phyloP scores from a whole-genome alignment of 2,329 filamentous ascomycete species.

The Leptographium flavum region DNA sequence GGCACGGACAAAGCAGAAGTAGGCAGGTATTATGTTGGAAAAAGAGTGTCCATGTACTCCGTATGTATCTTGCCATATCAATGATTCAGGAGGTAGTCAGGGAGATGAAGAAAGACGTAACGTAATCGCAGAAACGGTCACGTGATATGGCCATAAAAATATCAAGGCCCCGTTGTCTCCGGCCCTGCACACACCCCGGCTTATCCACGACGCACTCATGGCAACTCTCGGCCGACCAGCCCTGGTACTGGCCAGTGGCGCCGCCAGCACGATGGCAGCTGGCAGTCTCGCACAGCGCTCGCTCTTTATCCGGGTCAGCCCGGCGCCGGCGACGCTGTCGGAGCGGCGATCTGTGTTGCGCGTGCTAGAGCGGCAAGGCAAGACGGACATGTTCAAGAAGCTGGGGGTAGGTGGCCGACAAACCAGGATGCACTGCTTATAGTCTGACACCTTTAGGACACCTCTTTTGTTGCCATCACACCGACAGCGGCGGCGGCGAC shows the following conservation, averaged over 20 bases:
- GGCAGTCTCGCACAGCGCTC: slow-evolving; percentile 12
- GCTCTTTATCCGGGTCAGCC: slow-evolving; percentile 35
- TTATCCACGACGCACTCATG: not conserved
- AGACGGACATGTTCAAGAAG: slow-evolving; percentile 38
- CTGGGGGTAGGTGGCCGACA: slow-evolving; percentile 19
- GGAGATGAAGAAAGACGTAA: too few species aligned
- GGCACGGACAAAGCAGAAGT: too few species aligned
- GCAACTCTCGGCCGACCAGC: not conserved
- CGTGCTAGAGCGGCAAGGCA: slow-evolving; percentile 32
- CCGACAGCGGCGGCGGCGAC: slow-evolving; percentile 23
- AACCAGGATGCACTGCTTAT: not conserved
- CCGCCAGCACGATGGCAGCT: not conserved
- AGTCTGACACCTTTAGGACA: slow-evolving; percentile 19
- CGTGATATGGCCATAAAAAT: too few species aligned
- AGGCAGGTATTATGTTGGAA: too few species aligned
- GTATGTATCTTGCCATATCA: too few species aligned
- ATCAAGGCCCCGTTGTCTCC: too few species aligned
- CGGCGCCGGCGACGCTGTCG: slow-evolving; percentile 33
- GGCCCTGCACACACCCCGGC: too few species aligned
- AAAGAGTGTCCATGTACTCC: too few species aligned
- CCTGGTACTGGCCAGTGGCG: not conserved
- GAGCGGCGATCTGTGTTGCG: slow-evolving; percentile 41
- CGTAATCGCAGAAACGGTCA: too few species aligned
- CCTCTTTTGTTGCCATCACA: slow-evolving; percentile 36
- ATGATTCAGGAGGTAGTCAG: too few species aligned